A percentile compares a stretch with the other conserved stretches of the same genome.
Evolutionary conservation across 2,329 filamentous ascomycete species (phyloP).

Genomic region (Fusarium verrucosum): DNA sequence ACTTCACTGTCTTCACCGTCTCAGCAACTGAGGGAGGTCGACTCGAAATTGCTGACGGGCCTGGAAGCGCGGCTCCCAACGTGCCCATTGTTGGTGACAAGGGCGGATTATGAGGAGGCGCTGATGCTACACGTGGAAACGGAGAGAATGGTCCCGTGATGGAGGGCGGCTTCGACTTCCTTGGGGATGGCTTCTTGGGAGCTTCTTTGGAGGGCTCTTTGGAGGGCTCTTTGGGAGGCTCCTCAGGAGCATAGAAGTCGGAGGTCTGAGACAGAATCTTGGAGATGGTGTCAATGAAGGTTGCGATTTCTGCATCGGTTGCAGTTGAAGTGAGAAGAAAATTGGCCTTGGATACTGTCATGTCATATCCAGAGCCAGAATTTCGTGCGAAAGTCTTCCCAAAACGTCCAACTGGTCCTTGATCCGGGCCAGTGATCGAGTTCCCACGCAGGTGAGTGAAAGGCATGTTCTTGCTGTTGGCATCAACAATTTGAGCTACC

Average conservation of each 20-base stretch:
- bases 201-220: conserved; percentile 52
- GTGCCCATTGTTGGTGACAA: conserved; percentile 31
- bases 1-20: conserved; percentile 44
- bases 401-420: conserved; percentile 34
- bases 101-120: conserved; percentile 36
- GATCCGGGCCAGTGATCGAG: conserved; percentile 42
- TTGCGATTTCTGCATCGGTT: conserved; percentile 61
- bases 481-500: conserved; percentile 65
- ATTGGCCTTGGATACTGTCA: conserved; percentile 62
- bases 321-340: conserved; percentile 66
- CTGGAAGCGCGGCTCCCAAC: conserved; percentile 13
- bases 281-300: conserved; percentile 63
- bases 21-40: conserved; percentile 49
- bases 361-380: conserved; percentile 43
- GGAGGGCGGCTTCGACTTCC: conserved; percentile 42
- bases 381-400: conserved; percentile 35
- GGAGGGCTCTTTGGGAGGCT: conserved; percentile 30
- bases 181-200: conserved; percentile 29
- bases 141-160: conserved; percentile 46
- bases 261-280: conserved; percentile 50
- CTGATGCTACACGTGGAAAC: conserved; percentile 42
- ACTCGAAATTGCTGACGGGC: conserved; percentile 26
- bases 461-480: conserved; percentile 51
- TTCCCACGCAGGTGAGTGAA: conserved; percentile 54
- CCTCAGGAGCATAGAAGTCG: conserved; percentile 57